A percentile compares a stretch with the other conserved stretches of the same genome.
Evolutionary conservation across 495 filamentous ascomycete genomes (phyloP).

Genomic region (Halenospora varia): DNA sequence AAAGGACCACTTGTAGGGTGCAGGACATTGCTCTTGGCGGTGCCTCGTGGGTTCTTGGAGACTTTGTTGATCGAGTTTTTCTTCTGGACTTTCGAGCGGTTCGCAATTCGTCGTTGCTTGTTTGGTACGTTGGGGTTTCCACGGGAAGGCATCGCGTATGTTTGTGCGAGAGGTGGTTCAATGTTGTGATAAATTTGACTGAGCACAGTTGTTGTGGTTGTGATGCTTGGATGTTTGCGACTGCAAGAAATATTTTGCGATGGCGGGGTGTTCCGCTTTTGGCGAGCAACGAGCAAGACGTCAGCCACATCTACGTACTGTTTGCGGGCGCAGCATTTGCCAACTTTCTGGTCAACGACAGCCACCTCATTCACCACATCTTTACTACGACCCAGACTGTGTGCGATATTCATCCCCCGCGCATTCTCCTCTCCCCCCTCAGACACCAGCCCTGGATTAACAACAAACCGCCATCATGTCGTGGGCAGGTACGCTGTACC

Average conservation of each 20-base stretch:
- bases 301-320: background rate
- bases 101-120: constrained; percentile 22
- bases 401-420: background rate
- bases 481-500: constrained; percentile 22
- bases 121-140: constrained; percentile 27
- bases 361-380: background rate
- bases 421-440: background rate
- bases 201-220: background rate
- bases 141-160: constrained; percentile 28
- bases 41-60: constrained; percentile 25
- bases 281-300: too few relatives aligned
- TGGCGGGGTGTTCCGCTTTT: background rate
- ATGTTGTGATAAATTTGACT: too few relatives aligned
- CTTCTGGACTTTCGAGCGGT: constrained; percentile 23
- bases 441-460: background rate
- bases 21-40: constrained; percentile 18
- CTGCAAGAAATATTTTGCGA: constrained; percentile 1
- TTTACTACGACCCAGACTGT: background rate
- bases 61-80: constrained; percentile 18
- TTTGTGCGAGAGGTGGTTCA: too few relatives aligned
- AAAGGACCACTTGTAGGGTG: constrained; percentile 22
- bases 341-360: background rate
- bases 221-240: background rate
- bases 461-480: constrained; percentile 21
- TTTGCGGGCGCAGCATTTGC: background rate